phyloP scores from a whole-genome alignment of 2,329 filamentous ascomycete species.

The Arthrobotrys entomopaga region DNA sequence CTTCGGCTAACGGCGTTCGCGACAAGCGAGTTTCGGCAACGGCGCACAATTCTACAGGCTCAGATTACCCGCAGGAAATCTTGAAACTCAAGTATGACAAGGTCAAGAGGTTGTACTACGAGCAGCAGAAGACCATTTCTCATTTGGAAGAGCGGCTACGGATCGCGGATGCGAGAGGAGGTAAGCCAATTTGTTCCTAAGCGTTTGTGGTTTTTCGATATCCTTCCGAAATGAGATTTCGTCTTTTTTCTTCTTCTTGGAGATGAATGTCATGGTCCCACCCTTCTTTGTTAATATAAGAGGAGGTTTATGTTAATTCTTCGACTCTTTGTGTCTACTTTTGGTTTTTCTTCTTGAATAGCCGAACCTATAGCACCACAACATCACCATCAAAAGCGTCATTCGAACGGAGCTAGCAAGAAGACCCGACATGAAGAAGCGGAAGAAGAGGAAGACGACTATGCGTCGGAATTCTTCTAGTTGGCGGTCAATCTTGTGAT shows the following conservation, averaged over 20 bases:
- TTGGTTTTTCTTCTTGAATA: conserved; percentile 34
- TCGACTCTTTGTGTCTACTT: conserved; percentile 14
- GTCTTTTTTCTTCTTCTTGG: conserved; percentile 4
- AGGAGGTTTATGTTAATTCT: conserved; percentile 48
- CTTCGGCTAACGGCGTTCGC: conserved; percentile 34
- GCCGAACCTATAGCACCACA: conserved; percentile 54
- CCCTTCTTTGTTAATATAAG: conserved; percentile 3
- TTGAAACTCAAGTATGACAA: conserved; percentile 55
- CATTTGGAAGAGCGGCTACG: conserved; percentile 45
- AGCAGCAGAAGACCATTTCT: conserved; percentile 53
- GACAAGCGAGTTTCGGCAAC: conserved; percentile 49
- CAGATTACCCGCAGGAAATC: conserved; percentile 52
- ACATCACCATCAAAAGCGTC: conserved; percentile 34
- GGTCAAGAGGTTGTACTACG: conserved; percentile 54
- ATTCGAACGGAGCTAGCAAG: conserved; percentile 42
- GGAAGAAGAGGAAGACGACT: conserved; percentile 41
- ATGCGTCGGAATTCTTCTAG: conserved; percentile 45
- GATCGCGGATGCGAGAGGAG: conserved; percentile 48
- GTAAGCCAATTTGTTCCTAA: conserved; percentile 50
- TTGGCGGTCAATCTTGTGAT: conserved; percentile 4
- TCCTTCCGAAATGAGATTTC: neutral
- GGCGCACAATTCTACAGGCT: conserved; percentile 40
- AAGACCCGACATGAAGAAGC: conserved; percentile 18
- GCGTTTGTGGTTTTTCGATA: neutral
- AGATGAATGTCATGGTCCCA: too few relatives aligned